Conservation (phyloP, 2,329 filamentous ascomycete genomes). For the Cryphonectria nitschkei region DNA sequence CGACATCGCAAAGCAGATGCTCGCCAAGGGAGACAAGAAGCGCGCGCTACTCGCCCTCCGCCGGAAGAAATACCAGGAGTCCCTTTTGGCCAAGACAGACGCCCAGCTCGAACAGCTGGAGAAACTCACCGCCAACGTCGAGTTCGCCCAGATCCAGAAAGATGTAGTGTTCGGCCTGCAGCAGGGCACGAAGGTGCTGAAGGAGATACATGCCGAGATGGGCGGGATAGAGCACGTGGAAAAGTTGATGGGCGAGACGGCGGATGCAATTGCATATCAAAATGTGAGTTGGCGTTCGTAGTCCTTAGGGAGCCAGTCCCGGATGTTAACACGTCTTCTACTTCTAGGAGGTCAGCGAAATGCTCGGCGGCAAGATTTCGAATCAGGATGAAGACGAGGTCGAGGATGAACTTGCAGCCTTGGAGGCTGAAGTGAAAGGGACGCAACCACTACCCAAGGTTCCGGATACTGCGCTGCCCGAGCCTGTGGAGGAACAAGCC, state of each 20-base stretch:
- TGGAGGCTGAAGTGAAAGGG: constrained; percentile 64
- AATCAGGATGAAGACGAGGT: constrained; percentile 98
- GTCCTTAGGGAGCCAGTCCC: neutral
- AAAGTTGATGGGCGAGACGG: constrained; percentile 90
- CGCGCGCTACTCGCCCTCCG: constrained; percentile 86
- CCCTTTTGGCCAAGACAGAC: constrained; percentile 85
- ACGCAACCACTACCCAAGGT: constrained; percentile 34
- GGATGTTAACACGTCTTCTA: constrained; percentile 16
- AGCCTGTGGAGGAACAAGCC: constrained; percentile 21
- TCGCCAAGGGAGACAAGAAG: constrained; percentile 77
- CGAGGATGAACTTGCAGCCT: constrained; percentile 86
- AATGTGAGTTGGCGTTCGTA: constrained; percentile 56
- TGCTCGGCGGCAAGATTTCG: constrained; percentile 85
- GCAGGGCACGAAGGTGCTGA: constrained; percentile 86
- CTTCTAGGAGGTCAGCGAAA: constrained; percentile 82
- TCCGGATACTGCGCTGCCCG: constrained; percentile 35
- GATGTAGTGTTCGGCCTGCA: constrained; percentile 91
- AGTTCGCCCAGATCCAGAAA: constrained; percentile 96
- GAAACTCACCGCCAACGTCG: constrained; percentile 83
- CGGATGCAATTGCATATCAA: constrained; percentile 90
- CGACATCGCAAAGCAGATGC: constrained; percentile 80
- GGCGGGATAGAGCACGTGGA: constrained; percentile 92
- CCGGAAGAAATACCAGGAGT: constrained; percentile 96
- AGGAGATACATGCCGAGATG: constrained; percentile 94
- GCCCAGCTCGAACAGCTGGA: constrained; percentile 92